Base-by-base conservation (phyloP, 2,329 filamentous ascomycete species). In the Trichocomaceae sp. region DNA sequence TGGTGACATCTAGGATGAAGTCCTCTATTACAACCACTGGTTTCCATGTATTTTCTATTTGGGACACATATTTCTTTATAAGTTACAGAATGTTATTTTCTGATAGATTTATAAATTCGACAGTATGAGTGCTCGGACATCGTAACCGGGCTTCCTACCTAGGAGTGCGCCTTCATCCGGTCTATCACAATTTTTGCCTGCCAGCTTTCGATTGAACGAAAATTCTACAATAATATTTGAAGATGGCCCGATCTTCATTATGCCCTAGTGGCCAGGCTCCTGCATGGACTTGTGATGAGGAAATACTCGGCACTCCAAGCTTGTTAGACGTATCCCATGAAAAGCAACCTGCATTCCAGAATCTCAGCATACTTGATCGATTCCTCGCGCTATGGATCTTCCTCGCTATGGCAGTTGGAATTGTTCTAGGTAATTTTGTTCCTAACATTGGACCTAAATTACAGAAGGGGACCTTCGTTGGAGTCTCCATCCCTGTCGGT, bases 361-460 rank as follows among this genome's bases (percentile, higher is more conserved):
- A 41, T 41, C 37, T 86, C 0, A 79, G 80, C 4, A 75, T 78
- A 59, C 75, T 87, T 0, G 83, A 87, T 62, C 79, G 83, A 2
- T 83, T 82, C 61, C 78, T 88, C 0, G 83, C 82, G 2, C 37
- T 86, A 23, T 87, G 88, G 88, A 91, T 92, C 57, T 75, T 92
- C 23, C 78, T 92, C 0, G 86, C 87, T 46, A 93, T 93, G 84
- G 77, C 80, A 1, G 70, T 90, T 7, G 88, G 88, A 3, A 85
- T 93, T 44, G 72, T 91, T 1, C 72, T 92, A 0, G 87, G 86
- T 5, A 91, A 91, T 68, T 88, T 90, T 57, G 85, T 88, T 1
- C 79, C 82, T 0, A 75, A 73, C 20, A 81, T 81, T 1, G 83
- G 81, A 0, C 78, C 78, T 0, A 79, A 83, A 0, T 68, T 93